phyloP scores from a whole-genome alignment of 495 filamentous ascomycete species.

The Lophiotrema nucula region DNA sequence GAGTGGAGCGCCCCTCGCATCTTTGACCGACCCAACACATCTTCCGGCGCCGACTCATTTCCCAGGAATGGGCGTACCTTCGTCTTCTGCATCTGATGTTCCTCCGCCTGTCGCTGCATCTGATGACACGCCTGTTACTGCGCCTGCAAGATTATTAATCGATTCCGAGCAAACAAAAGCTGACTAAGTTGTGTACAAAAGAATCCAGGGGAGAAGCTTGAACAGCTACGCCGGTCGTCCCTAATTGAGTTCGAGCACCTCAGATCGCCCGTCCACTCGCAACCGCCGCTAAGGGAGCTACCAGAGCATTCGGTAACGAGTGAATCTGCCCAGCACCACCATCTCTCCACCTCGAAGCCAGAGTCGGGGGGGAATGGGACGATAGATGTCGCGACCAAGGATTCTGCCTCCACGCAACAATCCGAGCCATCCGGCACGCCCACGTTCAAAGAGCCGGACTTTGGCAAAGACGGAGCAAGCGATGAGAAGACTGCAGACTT shows the following conservation, averaged over 20 bases:
- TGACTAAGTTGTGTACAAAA: slow-evolving; percentile 22
- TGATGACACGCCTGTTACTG: neutral
- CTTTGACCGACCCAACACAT: slow-evolving; percentile 27
- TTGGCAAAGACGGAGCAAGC: slow-evolving; percentile 7
- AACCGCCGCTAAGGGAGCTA: slow-evolving; percentile 21
- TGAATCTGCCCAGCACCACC: slow-evolving; percentile 6
- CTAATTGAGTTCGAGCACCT: slow-evolving; percentile 37
- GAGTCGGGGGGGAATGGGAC: neutral
- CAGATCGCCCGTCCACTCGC: slow-evolving; percentile 15
- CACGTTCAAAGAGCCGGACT: slow-evolving; percentile 26
- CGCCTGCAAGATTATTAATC: slow-evolving; percentile 16
- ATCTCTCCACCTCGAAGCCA: neutral
- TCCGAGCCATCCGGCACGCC: neutral
- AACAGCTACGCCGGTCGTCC: slow-evolving; percentile 37
- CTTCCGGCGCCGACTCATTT: slow-evolving; percentile 5
- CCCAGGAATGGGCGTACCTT: slow-evolving; percentile 4
- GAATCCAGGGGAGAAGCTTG: slow-evolving; percentile 34
- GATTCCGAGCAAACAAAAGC: slow-evolving; percentile 15
- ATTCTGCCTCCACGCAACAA: neutral
- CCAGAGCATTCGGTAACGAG: slow-evolving; percentile 28
- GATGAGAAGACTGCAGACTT: slow-evolving; percentile 2
- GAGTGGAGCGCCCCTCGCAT: slow-evolving; percentile 33
- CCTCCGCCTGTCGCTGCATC: slow-evolving; percentile 4
- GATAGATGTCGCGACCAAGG: neutral
- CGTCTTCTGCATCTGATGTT: slow-evolving; percentile 17